These are phyloP conservation scores for Rehmannia glutinosa DNA, from an alignment of 257 asterid genomes.

Conservation along the genomic window DNA sequence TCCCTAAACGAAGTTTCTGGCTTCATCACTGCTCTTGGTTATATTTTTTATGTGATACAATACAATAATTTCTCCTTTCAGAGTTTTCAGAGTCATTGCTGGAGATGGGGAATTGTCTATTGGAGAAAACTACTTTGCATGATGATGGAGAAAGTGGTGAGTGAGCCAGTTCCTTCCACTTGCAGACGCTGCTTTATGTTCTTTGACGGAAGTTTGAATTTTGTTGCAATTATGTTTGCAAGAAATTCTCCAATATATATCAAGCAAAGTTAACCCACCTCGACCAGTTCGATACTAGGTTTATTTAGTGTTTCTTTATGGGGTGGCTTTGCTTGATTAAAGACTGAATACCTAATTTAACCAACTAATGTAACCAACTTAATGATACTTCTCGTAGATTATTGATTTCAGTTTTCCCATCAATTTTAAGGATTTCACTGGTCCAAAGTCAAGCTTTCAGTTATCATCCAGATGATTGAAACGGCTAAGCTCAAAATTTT, in stretches of 20 bases:
- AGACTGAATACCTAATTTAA: background rate
- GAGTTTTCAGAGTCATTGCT: conserved; percentile 87
- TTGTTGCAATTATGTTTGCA: background rate
- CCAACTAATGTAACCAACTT: background rate
- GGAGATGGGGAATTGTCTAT: conserved; percentile 87
- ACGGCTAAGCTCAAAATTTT: background rate
- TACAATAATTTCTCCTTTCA: conserved; percentile 27
- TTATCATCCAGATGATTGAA: conserved; percentile 1
- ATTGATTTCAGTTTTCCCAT: background rate
- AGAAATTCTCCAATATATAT: background rate
- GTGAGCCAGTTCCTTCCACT: conserved; percentile 18
- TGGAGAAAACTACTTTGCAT: conserved; percentile 69
- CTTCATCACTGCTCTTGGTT: too few relatives aligned
- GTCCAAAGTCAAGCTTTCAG: background rate
- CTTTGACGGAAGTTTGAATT: conserved; percentile 1
- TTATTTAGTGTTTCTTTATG: background rate
- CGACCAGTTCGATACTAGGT: background rate
- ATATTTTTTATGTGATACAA: background rate
- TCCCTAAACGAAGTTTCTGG: too few relatives aligned
- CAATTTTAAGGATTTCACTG: background rate
- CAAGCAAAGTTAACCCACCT: background rate
- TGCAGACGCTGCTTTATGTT: conserved; percentile 2
- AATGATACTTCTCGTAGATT: background rate
- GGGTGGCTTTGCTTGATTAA: background rate
- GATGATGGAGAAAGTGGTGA: conserved; percentile 77